Base-by-base conservation (phyloP, 331 rosid species). In the Phaseolus coccineus region DNA sequence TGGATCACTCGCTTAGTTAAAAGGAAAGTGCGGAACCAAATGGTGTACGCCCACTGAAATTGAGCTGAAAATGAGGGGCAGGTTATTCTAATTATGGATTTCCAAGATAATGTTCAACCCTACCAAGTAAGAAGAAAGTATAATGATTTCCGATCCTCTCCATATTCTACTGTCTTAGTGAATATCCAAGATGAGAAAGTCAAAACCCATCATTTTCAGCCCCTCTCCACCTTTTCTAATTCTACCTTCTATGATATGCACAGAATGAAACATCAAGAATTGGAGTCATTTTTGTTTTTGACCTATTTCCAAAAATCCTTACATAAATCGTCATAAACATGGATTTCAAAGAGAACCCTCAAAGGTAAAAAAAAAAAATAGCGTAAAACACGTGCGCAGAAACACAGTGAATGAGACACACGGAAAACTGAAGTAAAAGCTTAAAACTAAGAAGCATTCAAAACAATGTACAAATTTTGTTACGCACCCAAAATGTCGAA, bases 1-100 rank as follows among this genome's bases (percentile, higher is more conserved):
- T 2, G 11, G 24, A 53, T 53, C 4, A 30, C 8, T 70, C 33
- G 64, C 65, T 53, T 22, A 51, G 52, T n/a, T 13, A 52, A 37
- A 37, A 37, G 42, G 71, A 16, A 59, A 75, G 61, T 28, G 61
- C 16, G 47, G 59, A 71, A 33, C 6, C 51, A 46, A 46, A 46
- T 46, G 1, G 25, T 12, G 66, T 16, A 75, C 35, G 11, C 57
- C 19, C 10, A 3, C 71, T 62, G 62, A 63, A 62, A 62, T 31
- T 63, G 64, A 12, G 25, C 25, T 75, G 47, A 46, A 62, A 35
- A 55, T 40, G 27, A 56, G 42, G 25, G 28, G 11, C 28, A 24
- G 27, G 9, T 73, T 55, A 42, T 73, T 56, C 62, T 14, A 39
- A 63, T 13, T 35, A 77, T 15, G 57, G 37, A 65, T 50, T 77